Evolutionary conservation across 2,329 filamentous ascomycete species (phyloP), one percentile per base, ranked within the genome.

Genomic region (Colletotrichum truncatum): DNA sequence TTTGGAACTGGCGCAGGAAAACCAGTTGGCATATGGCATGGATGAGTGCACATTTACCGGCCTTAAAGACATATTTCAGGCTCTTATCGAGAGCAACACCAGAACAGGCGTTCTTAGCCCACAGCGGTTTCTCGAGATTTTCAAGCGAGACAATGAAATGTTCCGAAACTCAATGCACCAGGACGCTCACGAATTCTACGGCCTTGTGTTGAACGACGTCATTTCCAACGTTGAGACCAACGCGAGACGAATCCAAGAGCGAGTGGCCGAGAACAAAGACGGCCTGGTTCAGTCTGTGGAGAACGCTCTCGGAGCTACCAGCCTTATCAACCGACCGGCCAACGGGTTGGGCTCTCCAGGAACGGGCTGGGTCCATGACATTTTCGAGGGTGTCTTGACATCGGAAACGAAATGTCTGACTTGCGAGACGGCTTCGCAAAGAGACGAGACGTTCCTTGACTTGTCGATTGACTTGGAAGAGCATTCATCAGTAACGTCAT

Each of bases 161-260:
- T 99, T 99, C 73, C 90, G 94, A 64, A 95, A 94, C 38, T 93
- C 94, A 4, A 97, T 98, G 93, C 96, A 99, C 77, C 96, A 99
- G 76, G 96, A 99, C 76, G 96, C 96, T 1, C 96, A 99, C 77
- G 96, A 99, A 75, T 99, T 99, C 71, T 88, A 98, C 71, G 97
- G 97, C 65, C 82, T 98, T 30, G 85, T 99, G 3, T 84, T 99
- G n/a, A 99, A 99, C 77, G 92, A 97, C 75, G 93, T 99, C 32
- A 95, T 99, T 55, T 88, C 94, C 49, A 97, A 95, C 73, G 94
- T 99, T 25, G 96, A 99, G 79, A 86, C 89, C n/a, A 93, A 94
- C 72, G 91, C 94, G 25, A 90, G 88, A 72, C 85, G 88, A 62
- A 80, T 90, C 53, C 84, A 85, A 51, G 83, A 85, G 49, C 80